A percentile compares a stretch with the other conserved stretches of the same genome.
These are phyloP conservation scores for Starmera dryadoides DNA, from an alignment of 805 yeast genomes.

Conservation along the genomic window DNA sequence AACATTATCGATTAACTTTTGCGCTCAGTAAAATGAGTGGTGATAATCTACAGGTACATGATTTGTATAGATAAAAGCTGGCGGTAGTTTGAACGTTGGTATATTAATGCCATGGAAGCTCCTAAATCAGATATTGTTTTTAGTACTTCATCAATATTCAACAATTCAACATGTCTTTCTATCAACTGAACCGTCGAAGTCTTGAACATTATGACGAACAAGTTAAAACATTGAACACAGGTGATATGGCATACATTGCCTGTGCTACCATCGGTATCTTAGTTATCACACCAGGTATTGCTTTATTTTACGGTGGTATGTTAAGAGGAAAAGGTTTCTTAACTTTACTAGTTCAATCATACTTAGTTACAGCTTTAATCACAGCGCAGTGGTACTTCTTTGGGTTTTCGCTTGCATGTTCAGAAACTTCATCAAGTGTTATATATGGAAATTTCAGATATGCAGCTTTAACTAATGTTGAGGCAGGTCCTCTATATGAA, in stretches of 20 bases:
- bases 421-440: slow-evolving; percentile 58
- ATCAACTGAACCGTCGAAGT: no score
- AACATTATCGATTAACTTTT: no score
- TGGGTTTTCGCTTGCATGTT: slow-evolving; percentile 90
- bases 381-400: slow-evolving; percentile 92
- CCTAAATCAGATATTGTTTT: no score
- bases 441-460: slow-evolving; percentile 75
- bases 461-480: slow-evolving; percentile 70
- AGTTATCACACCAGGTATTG: slow-evolving; percentile 92
- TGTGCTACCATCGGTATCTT: slow-evolving; percentile 34
- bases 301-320: slow-evolving; percentile 83
- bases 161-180: no score
- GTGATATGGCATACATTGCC: slow-evolving; percentile 43
- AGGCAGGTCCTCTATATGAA: slow-evolving; percentile 67
- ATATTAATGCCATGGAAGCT: no score
- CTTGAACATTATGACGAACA: slow-evolving; percentile 21
- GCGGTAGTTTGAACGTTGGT: background rate
- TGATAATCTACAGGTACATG: no score
- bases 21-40: no score
- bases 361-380: slow-evolving; percentile 64
- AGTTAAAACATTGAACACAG: slow-evolving; percentile 28
- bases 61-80: no score
- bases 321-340: slow-evolving; percentile 80
- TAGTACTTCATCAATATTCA: no score
- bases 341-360: slow-evolving; percentile 72